Percentiles rank a stretch among this genome's conserved stretches.
phyloP scores from a whole-genome alignment of 2,329 filamentous ascomycete species.

The Neophaeococcomyces aloes region DNA sequence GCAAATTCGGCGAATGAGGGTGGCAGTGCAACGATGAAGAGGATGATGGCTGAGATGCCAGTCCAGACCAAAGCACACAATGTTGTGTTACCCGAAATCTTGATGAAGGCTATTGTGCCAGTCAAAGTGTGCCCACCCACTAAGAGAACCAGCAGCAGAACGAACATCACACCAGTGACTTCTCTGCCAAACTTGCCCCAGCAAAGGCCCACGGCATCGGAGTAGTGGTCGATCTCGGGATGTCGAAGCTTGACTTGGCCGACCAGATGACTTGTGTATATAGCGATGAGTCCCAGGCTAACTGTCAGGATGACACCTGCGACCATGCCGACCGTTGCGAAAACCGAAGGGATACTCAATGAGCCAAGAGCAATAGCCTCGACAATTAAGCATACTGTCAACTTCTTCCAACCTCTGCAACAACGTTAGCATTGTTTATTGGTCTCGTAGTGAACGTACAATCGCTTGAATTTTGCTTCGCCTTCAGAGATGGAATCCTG shows the following conservation, averaged over 20 bases:
- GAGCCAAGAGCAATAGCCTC: constrained; percentile 41
- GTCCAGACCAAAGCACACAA: constrained; percentile 35
- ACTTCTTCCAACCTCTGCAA: constrained; percentile 38
- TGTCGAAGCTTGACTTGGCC: constrained; percentile 31
- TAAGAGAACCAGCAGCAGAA: constrained; percentile 33
- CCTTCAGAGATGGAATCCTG: background rate
- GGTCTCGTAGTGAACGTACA: background rate
- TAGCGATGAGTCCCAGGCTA: constrained; percentile 31
- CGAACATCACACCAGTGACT: constrained; percentile 34
- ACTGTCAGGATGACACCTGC: constrained; percentile 35
- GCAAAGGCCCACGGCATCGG: constrained; percentile 35
- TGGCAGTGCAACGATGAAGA: constrained; percentile 27
- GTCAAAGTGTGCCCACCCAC: constrained; percentile 37
- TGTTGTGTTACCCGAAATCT: constrained; percentile 29
- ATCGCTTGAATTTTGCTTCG: background rate
- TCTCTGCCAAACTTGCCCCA: constrained; percentile 35
- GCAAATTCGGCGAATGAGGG: constrained; percentile 30
- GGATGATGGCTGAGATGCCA: constrained; percentile 33
- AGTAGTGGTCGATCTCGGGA: constrained; percentile 34
- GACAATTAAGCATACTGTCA: constrained; percentile 41
- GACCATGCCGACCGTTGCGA: constrained; percentile 38
- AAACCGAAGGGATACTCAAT: constrained; percentile 36
- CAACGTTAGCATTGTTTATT: background rate
- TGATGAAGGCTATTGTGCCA: constrained; percentile 36
- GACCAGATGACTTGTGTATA: constrained; percentile 34